phyloP scores from a whole-genome alignment of 108 stramenopile genomes.

The Epithemia pelagica region DNA sequence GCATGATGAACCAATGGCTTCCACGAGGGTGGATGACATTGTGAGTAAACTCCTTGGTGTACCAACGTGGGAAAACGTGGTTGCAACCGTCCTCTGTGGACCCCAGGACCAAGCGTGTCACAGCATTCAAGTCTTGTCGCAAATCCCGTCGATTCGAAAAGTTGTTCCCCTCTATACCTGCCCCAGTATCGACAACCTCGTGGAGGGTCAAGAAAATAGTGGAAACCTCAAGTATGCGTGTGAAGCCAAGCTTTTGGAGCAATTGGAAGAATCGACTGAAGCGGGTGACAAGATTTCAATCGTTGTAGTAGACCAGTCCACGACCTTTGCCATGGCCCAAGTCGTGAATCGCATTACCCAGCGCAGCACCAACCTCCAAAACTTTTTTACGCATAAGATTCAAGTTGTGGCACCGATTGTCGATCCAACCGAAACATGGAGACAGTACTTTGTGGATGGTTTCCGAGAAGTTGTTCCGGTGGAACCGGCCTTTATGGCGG shows the following conservation, averaged over 20 bases:
- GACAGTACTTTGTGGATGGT: slow-evolving; percentile 19
- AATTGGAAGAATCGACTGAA: neutral
- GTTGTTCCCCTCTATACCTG: slow-evolving; percentile 6
- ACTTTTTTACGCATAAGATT: slow-evolving; percentile 3
- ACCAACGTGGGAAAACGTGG: slow-evolving; percentile 1
- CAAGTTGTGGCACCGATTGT: slow-evolving; percentile 1
- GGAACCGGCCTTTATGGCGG: slow-evolving; percentile 21
- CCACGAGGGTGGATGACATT: neutral
- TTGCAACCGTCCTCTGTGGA: slow-evolving; percentile 23
- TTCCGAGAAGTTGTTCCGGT: slow-evolving; percentile 21
- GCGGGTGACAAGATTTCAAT: slow-evolving; percentile 11
- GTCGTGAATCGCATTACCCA: slow-evolving; percentile 22
- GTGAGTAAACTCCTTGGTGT: slow-evolving; percentile 10
- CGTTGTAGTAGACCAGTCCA: slow-evolving; percentile 26
- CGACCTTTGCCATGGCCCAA: slow-evolving; percentile 15
- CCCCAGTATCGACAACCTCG: neutral
- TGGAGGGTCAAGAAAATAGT: neutral
- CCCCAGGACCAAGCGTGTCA: slow-evolving; percentile 2
- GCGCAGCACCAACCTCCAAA: neutral
- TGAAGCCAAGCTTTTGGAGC: slow-evolving; percentile 20
- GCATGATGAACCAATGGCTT: neutral
- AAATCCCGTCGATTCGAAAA: neutral
- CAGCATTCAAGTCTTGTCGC: slow-evolving; percentile 5
- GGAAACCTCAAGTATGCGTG: slow-evolving; percentile 17
- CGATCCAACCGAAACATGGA: slow-evolving; percentile 12